phyloP scores from a whole-genome alignment of 257 asterid species.

The Capsicum baccatum region DNA sequence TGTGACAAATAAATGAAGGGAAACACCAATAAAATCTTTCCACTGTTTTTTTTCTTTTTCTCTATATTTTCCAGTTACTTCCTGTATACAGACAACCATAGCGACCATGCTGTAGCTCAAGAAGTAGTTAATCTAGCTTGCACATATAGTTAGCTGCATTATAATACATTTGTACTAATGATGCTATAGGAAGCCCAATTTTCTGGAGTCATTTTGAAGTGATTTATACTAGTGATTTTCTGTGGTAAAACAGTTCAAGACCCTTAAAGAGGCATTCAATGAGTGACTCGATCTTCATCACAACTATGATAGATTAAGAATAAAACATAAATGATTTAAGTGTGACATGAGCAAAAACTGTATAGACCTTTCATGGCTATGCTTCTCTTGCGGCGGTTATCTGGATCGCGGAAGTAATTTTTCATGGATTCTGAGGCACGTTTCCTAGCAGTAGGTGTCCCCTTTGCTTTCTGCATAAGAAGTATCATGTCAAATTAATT shows the following conservation, averaged over 20 bases:
- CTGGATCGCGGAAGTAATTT: conserved; percentile 75
- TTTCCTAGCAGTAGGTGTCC: conserved; percentile 81
- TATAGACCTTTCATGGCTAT: conserved; percentile 77
- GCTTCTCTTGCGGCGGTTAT: conserved; percentile 90
- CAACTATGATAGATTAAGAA: not conserved
- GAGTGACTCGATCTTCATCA: not conserved
- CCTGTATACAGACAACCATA: not conserved
- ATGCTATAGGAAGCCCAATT: not conserved
- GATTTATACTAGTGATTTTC: not conserved
- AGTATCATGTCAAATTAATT: not conserved
- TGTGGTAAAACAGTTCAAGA: not conserved
- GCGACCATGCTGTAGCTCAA: not conserved
- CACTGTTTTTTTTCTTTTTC: not conserved
- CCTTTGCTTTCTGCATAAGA: conserved; percentile 65
- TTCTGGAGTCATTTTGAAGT: not conserved
- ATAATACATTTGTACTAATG: not conserved
- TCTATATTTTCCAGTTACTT: not conserved
- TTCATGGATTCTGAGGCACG: conserved; percentile 90
- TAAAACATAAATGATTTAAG: not conserved
- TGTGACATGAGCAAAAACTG: not conserved
- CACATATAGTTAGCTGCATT: not conserved
- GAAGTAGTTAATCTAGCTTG: not conserved
- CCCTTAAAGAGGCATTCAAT: not conserved
- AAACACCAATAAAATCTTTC: not conserved
- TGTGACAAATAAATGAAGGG: not conserved